A percentile compares a stretch with the other conserved stretches of the same genome.
Evolutionary conservation across 345 rosid species (phyloP).

Genomic region (Gynandropsis gynandra): DNA sequence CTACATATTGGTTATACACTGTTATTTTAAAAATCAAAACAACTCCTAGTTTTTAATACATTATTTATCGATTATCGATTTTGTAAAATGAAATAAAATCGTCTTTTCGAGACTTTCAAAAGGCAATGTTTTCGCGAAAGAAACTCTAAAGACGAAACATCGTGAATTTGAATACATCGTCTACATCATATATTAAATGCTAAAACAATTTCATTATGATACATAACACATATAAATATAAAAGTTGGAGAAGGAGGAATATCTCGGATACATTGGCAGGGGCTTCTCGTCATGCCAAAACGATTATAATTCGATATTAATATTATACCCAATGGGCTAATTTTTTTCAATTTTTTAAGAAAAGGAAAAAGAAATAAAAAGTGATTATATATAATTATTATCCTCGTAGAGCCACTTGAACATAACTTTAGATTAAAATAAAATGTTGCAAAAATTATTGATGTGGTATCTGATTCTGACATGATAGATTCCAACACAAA

Average conservation of each 20-base stretch:
- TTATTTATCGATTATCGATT: no score
- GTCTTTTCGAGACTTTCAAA: no score
- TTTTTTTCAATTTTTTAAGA: neutral
- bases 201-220: no score
- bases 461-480: slow-evolving; percentile 13
- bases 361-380: neutral
- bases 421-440: slow-evolving; percentile 4
- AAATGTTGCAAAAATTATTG: slow-evolving; percentile 9
- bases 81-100: no score
- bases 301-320: no score
- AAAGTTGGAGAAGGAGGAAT: neutral
- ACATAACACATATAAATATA: neutral
- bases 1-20: no score
- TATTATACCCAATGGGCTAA: no score
- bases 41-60: no score
- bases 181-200: neutral
- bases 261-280: neutral
- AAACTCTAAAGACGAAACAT: no score
- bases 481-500: slow-evolving; percentile 20
- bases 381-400: neutral
- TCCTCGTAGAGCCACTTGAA: slow-evolving; percentile 4
- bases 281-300: no score
- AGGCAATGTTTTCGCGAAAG: no score
- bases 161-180: neutral
- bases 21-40: no score